Evolutionary conservation across 345 rosid genomes (phyloP), one percentile per base, ranked within the genome.

Genomic region (Pistacia vera): DNA sequence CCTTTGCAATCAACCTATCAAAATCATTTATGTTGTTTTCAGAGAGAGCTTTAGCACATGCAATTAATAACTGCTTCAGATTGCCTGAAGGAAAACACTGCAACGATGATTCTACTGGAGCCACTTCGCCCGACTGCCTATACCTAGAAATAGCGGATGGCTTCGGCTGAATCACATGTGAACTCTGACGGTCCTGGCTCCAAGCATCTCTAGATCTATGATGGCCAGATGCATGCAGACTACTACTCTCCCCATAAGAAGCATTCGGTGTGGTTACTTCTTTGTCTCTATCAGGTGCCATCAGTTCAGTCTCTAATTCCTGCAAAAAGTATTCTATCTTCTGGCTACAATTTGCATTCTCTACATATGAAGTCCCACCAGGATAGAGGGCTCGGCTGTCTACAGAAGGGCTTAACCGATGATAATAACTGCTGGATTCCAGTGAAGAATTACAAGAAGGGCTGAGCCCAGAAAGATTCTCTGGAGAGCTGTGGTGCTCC

Each of bases 31-130:
- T 58, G 57, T 84, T 81, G 78, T 86, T 81, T 61, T 85, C 92
- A 2, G 84, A 74, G 11, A 91, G 81, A 72, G 87, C 81, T 77
- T 78, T 76, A 61, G 96, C 96, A 73, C 96, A 89, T 3, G 85
- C 86, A 76, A 91, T 84, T 60, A 91, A 77, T 80, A 89, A 66
- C 56, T 83, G 87, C 85, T 88, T 89, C 71, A 84, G 74, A 77
- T 75, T 80, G 13, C 83, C 81, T 0, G 86, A 80, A 11, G 86
- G 85, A 49, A 65, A 41, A 70, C 64, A 67, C 51, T 73, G 77
- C 35, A 75, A 48, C 16, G 73, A 56, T 18, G 69, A 52, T 28
- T 73, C 88, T 56, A 63, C 44, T 36, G 7, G 77, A 48, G 70
- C 76, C 67, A 72, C 83, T 78, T 81, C 86, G 28, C 46, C 58